Evolutionary conservation across 495 filamentous ascomycete genomes (phyloP).

Genomic region (Hyaloscypha hepaticicola): DNA sequence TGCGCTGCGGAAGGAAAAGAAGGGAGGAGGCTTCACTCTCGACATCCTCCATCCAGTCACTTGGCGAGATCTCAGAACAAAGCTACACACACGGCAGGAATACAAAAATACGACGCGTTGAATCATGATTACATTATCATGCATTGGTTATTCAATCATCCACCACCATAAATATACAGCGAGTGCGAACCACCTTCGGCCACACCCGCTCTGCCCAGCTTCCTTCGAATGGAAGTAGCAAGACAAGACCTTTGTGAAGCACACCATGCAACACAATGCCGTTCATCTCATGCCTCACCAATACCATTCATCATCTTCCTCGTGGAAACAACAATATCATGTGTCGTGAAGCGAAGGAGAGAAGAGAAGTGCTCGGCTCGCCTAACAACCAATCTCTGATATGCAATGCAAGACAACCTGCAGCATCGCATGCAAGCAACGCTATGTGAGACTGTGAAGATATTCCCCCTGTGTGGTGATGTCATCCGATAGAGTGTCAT

Average conservation of each 20-base stretch:
- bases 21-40: too few relatives aligned
- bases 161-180: not conserved
- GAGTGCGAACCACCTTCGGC: not conserved
- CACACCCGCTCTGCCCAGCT: not conserved
- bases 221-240: not conserved
- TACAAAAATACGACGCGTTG: not conserved
- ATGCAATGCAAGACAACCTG: not conserved
- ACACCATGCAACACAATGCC: not conserved
- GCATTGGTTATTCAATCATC: not conserved
- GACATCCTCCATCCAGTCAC: not conserved
- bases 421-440: not conserved
- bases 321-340: not conserved
- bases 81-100: too few relatives aligned
- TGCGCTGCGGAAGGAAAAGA: too few relatives aligned
- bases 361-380: conserved; percentile 2
- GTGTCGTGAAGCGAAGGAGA: not conserved
- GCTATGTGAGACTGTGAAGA: not conserved
- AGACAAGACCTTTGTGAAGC: not conserved
- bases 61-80: not conserved
- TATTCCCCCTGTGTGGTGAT: not conserved
- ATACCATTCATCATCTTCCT: not conserved
- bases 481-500: not conserved
- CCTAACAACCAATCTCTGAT: conserved; percentile 2
- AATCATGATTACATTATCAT: conserved; percentile 9
- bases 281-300: not conserved